Conservation (phyloP, 257 asterid species). For the Jaltomata sinuosa region DNA sequence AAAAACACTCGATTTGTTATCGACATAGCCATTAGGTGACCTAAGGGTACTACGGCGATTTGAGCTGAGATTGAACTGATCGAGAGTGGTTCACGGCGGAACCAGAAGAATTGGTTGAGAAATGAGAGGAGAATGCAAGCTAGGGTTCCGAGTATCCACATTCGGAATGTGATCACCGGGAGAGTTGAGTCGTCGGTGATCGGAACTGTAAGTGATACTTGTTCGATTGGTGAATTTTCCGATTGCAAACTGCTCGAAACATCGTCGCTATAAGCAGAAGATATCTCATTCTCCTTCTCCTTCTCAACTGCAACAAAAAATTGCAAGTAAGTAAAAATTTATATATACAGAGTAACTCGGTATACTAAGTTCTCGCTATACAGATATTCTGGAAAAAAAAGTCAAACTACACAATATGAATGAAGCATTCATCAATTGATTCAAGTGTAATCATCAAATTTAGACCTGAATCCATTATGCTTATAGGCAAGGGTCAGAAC, state of each 20-base stretch:
- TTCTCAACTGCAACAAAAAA: neutral
- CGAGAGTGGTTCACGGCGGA: constrained; percentile 11
- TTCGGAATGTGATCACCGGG: constrained; percentile 11
- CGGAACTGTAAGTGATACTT: constrained; percentile 14
- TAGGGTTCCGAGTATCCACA: constrained; percentile 15
- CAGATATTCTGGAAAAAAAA: neutral
- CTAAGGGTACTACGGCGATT: neutral
- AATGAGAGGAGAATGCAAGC: constrained; percentile 15
- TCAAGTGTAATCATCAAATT: neutral
- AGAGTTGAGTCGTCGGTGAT: constrained; percentile 2
- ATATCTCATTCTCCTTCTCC: neutral
- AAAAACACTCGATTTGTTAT: neutral
- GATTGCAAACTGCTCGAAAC: neutral
- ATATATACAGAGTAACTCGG: neutral
- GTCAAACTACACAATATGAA: neutral
- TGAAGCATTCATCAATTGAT: neutral
- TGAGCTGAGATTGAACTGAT: constrained; percentile 8
- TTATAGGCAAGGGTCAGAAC: too few relatives aligned
- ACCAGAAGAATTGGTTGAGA: constrained; percentile 21
- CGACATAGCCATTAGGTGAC: neutral
- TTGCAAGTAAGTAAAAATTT: neutral
- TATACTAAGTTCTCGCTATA: neutral
- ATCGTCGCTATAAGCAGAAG: neutral
- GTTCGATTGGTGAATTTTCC: constrained; percentile 12
- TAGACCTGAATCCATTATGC: too few relatives aligned